phyloP scores from a whole-genome alignment of 176 grass and related monocot species.

The Carex scoparia region DNA sequence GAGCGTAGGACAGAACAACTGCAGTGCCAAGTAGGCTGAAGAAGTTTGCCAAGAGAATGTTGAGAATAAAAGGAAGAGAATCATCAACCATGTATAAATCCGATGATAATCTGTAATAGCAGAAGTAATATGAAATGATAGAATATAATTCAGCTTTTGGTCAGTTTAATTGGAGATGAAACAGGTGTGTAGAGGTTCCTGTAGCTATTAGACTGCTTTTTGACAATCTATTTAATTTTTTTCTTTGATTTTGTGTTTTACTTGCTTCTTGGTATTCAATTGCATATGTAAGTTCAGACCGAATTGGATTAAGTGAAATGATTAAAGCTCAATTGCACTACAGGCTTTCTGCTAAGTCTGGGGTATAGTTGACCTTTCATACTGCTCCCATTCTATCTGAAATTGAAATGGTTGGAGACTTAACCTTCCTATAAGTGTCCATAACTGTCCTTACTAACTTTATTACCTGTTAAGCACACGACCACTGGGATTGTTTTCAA shows the following conservation, averaged over 20 bases:
- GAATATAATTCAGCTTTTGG: conserved; percentile 5
- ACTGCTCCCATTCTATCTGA: not conserved
- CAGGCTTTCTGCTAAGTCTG: not conserved
- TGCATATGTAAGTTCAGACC: not conserved
- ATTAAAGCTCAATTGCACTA: not conserved
- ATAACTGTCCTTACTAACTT: not conserved
- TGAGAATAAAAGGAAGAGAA: conserved; percentile 98
- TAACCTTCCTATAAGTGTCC: too few relatives aligned
- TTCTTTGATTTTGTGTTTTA: not conserved
- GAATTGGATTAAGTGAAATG: not conserved
- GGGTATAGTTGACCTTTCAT: conserved; percentile 7
- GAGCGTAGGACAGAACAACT: conserved; percentile 80
- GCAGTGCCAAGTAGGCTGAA: conserved; percentile 72
- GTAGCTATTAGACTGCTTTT: not conserved
- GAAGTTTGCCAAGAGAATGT: conserved; percentile 91
- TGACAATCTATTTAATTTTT: not conserved
- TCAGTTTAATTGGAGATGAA: not conserved
- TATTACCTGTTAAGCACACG: conserved; percentile 80
- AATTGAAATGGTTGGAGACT: not conserved
- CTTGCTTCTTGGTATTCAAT: not conserved
- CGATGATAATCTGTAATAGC: conserved; percentile 70
- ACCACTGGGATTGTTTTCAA: conserved; percentile 87
- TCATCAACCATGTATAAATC: conserved; percentile 89
- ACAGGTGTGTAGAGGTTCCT: not conserved
- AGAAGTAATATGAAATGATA: conserved; percentile 3